Conservation (phyloP, 116 monocot genomes). For the Thalassia testudinum region DNA sequence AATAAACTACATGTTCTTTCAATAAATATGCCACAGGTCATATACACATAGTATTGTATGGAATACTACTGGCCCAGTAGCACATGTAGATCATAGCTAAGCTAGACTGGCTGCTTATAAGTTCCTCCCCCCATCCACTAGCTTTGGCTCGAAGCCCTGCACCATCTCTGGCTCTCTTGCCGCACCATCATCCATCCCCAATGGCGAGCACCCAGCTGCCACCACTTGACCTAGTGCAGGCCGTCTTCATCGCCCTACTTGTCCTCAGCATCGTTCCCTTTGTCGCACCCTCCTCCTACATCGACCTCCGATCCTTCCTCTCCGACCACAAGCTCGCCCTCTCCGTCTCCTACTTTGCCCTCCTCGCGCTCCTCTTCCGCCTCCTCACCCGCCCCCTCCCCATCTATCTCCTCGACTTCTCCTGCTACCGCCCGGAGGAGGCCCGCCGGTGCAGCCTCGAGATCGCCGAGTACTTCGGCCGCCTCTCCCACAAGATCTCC, state of each 20-base stretch:
- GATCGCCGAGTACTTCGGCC: slow-evolving; percentile 13
- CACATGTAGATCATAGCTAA: too few relatives aligned
- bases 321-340: slow-evolving; percentile 2
- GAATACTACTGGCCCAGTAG: too few relatives aligned
- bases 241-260: slow-evolving; percentile 13
- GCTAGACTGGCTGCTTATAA: too few relatives aligned
- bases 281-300: too few relatives aligned
- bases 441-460: slow-evolving; percentile 6
- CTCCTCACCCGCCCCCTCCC: slow-evolving; percentile 4
- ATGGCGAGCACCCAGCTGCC: not conserved
- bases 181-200: too few relatives aligned
- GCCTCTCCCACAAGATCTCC: not conserved
- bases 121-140: too few relatives aligned
- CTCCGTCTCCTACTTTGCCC: not conserved
- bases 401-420: slow-evolving; percentile 14
- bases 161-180: too few relatives aligned
- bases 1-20: too few relatives aligned
- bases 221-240: slow-evolving; percentile 5
- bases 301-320: slow-evolving; percentile 11
- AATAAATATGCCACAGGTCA: too few relatives aligned
- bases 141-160: too few relatives aligned
- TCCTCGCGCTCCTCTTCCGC: slow-evolving; percentile 2
- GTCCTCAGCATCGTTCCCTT: slow-evolving; percentile 17
- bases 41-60: too few relatives aligned
- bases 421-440: slow-evolving; percentile 8